Conservation (phyloP, 148 eudicot genomes). For the Arctostaphylos glauca region DNA sequence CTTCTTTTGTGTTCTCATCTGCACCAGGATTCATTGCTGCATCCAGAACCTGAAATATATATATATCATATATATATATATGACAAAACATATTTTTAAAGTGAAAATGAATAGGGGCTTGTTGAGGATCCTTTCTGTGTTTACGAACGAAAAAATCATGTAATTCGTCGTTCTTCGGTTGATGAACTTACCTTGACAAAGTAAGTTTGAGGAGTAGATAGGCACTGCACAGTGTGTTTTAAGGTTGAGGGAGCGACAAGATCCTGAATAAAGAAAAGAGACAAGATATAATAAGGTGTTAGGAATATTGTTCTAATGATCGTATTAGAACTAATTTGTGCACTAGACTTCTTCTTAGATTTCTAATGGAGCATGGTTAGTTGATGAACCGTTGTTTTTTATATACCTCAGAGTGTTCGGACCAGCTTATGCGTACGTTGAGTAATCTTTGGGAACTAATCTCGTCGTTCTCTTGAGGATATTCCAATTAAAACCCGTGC, state of each 20-base stretch:
- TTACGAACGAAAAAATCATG: not conserved
- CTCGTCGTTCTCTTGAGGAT: too few species aligned
- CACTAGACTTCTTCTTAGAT: not conserved
- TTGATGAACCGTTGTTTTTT: too few species aligned
- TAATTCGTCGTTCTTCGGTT: not conserved
- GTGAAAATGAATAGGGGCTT: not conserved
- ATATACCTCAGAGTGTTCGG: too few species aligned
- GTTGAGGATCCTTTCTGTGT: not conserved
- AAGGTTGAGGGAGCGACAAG: constrained; percentile 33
- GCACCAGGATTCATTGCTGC: constrained; percentile 46
- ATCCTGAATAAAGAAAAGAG: constrained; percentile 43
- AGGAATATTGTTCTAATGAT: not conserved
- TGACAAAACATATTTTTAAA: not conserved
- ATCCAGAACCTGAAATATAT: constrained; percentile 44
- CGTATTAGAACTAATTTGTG: not conserved
- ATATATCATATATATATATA: too few species aligned
- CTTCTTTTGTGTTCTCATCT: constrained; percentile 62
- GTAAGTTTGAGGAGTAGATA: constrained; percentile 47
- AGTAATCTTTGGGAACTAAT: too few species aligned
- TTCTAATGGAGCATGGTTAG: not conserved
- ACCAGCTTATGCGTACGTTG: too few species aligned
- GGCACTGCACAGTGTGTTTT: constrained; percentile 53
- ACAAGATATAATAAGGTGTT: not conserved
- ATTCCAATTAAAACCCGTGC: too few species aligned
- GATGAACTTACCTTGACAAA: constrained; percentile 53